Conservation (phyloP, 495 filamentous ascomycete genomes). For the Annulohypoxylon bovei region DNA sequence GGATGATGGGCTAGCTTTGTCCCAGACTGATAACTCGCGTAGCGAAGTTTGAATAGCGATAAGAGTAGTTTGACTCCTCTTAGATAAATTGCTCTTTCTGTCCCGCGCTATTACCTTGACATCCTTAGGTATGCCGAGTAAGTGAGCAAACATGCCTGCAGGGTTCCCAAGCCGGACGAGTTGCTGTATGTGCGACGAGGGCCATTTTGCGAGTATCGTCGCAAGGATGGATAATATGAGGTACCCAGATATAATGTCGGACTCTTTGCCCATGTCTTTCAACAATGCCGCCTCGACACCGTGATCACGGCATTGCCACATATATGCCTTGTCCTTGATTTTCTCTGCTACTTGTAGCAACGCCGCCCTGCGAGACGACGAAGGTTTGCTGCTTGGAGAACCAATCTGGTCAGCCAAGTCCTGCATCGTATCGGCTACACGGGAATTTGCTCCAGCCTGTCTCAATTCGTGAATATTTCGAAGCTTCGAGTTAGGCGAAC, state of each 20-base stretch:
- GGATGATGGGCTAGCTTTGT: conserved; percentile 55
- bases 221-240: conserved; percentile 66
- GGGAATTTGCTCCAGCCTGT: conserved; percentile 83
- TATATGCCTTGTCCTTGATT: conserved; percentile 71
- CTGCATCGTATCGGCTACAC: conserved; percentile 82
- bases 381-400: conserved; percentile 57
- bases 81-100: conserved; percentile 75
- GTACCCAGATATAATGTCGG: conserved; percentile 66
- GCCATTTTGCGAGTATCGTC: conserved; percentile 63
- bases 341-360: conserved; percentile 77
- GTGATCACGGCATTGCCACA: conserved; percentile 77
- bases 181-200: conserved; percentile 59
- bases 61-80: conserved; percentile 64
- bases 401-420: conserved; percentile 87
- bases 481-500: conserved; percentile 69
- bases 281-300: conserved; percentile 76
- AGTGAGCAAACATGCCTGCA: conserved; percentile 59
- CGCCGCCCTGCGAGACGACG: conserved; percentile 59
- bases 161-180: conserved; percentile 61
- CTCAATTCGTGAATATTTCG: conserved; percentile 82
- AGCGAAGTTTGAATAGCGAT: conserved; percentile 60
- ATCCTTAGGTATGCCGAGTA: conserved; percentile 63
- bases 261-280: conserved; percentile 60
- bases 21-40: conserved; percentile 65
- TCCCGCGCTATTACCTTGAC: conserved; percentile 67